phyloP scores from a whole-genome alignment of 768 basidiomycete genomes.

The Baorangia bicolor region DNA sequence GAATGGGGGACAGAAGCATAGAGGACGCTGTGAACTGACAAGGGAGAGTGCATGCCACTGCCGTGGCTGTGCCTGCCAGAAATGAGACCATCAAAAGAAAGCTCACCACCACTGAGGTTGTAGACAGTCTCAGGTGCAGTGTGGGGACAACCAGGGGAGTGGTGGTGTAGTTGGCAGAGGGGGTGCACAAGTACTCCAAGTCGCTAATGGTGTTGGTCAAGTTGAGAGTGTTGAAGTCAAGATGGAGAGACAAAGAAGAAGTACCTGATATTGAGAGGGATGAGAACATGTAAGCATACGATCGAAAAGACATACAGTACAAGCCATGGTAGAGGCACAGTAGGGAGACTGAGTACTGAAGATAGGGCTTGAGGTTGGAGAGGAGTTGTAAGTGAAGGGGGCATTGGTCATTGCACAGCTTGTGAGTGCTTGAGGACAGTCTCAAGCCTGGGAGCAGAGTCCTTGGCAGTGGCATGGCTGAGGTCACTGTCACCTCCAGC shows the following conservation, averaged over 20 bases:
- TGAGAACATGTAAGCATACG: constrained; percentile 5
- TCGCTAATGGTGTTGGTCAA: constrained; percentile 55
- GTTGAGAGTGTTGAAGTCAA: constrained; percentile 64
- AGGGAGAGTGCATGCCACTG: constrained; percentile 57
- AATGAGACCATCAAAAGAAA: constrained; percentile 66
- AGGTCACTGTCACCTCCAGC: too few relatives aligned
- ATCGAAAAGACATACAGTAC: constrained; percentile 43
- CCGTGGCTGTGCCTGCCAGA: constrained; percentile 70
- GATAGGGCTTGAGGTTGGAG: too few relatives aligned
- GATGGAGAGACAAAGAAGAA: constrained; percentile 52
- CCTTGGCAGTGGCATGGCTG: too few relatives aligned
- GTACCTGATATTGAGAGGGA: constrained; percentile 48
- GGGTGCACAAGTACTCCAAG: constrained; percentile 56
- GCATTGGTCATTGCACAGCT: too few relatives aligned
- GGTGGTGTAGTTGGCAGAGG: constrained; percentile 54
- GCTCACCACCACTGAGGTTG: constrained; percentile 65
- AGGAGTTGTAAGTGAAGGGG: too few relatives aligned
- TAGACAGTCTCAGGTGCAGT: constrained; percentile 71
- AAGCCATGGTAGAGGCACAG: constrained; percentile 56
- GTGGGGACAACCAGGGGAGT: constrained; percentile 57
- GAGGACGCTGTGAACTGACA: constrained; percentile 46
- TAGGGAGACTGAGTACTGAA: too few relatives aligned
- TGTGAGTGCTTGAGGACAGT: too few relatives aligned
- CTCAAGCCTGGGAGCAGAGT: too few relatives aligned
- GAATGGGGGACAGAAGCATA: constrained; percentile 69